Base-by-base conservation (phyloP, 2,329 filamentous ascomycete genomes). In the Tympanopsis confertula region DNA sequence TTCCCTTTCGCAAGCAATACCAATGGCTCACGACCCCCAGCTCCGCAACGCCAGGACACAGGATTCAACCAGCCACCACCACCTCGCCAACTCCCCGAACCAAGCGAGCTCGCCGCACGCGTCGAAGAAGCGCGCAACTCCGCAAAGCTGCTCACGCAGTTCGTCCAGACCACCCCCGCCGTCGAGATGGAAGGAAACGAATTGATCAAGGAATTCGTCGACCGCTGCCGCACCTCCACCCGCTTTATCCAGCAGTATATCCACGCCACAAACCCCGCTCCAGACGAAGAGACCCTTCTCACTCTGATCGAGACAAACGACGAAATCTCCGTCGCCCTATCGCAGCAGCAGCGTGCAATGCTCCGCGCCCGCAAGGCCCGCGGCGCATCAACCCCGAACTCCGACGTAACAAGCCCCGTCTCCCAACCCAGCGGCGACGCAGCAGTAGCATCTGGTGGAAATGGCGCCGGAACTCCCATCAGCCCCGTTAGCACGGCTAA, bases 301-400 rank as follows among this genome's bases (percentile, higher is more conserved):
- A 82, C 78, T 0, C 54, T 82, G 39, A 82, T 82, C 45, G 77
- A 82, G 53, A 78, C 74, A 4, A 80, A 78, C 45, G 78, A 82
- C 47, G 72, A 77, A 45, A 59, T 82, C n/a, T 74, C 72, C n/a
- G 64, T 77, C 22, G 71, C 76, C 2, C 57, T 73, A n/a, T 77
- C 69, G 13, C 70, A 74, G 48, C 73, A 81, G 50, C 73, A 80
- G 50, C 66, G 73, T 39, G 71, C 74, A 3, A 51, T 79, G 7
- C 30, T 33, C 30, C 10, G 15, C 30, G 30, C 30, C 30, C 30
- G 30, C 30, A 33, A 33, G 17, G 30, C 30, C 12, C 7, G 7
- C 7, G 30, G 30, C 30, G 17, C 7, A 12, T 10, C 30, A 15
- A 18, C 10, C 15, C 10, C 10, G 10, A 10, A 33, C 10, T 33